Evolutionary conservation across 176 grass and related monocot species (phyloP).

Genomic region (Stipa capillata): DNA sequence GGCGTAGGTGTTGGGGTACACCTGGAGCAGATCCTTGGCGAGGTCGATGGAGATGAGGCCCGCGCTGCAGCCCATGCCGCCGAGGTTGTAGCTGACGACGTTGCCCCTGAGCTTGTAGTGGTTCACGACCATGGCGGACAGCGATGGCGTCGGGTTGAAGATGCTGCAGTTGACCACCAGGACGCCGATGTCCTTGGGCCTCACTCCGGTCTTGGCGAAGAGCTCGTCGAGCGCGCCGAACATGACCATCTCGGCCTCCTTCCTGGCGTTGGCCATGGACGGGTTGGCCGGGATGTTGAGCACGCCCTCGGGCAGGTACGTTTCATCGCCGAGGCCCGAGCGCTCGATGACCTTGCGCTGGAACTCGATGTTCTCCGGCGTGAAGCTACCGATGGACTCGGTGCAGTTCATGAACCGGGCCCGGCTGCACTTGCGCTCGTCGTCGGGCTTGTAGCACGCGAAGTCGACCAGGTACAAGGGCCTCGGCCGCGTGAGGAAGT

Average conservation of each 20-base stretch:
- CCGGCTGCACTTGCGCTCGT: conserved; percentile 31
- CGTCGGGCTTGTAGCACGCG: conserved; percentile 59
- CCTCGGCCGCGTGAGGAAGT: conserved; percentile 41
- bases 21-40: conserved; percentile 45
- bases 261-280: conserved; percentile 28
- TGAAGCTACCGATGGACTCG: conserved; percentile 32
- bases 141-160: conserved; percentile 48
- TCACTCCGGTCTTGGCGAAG: conserved; percentile 31
- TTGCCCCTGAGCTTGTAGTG: conserved; percentile 44
- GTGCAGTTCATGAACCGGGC: conserved; percentile 50
- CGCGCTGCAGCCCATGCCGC: conserved; percentile 56
- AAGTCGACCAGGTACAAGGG: conserved; percentile 67
- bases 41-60: conserved; percentile 49
- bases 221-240: conserved; percentile 52
- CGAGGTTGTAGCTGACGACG: conserved; percentile 41
- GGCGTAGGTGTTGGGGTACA: conserved; percentile 26
- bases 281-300: conserved; percentile 47
- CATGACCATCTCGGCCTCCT: conserved; percentile 48
- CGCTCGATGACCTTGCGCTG: conserved; percentile 53
- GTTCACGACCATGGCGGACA: conserved; percentile 48
- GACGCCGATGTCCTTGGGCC: conserved; percentile 38
- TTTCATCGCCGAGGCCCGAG: conserved; percentile 50
- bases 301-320: conserved; percentile 43
- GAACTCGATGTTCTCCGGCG: conserved; percentile 50
- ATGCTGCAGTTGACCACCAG: conserved; percentile 54